Evolutionary conservation across 257 asterid species (phyloP), one percentile per base, ranked within the genome.

Genomic region (Mitragyna speciosa): DNA sequence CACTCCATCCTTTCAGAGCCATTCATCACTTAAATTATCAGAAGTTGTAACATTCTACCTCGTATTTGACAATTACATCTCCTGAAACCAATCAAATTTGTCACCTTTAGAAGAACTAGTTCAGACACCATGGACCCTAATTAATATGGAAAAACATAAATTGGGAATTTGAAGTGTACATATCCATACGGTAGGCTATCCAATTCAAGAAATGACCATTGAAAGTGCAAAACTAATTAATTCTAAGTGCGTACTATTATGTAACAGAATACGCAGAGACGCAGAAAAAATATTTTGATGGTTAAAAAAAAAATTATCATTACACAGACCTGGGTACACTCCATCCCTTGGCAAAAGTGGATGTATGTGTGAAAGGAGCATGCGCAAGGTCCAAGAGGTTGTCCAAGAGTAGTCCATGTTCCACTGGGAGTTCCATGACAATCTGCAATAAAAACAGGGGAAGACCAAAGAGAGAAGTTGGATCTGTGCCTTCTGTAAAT

Each of bases 301-400:
- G 14, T 20, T 39, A 43, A 6, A 24, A 41, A 59, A 36, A 36
- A 2, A 1, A 1, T 36, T 36, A 36, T 36, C 41, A 36, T 4
- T 36, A 2, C 70, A 73, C 81, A 65, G 71, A 93, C 97, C 95
- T 95, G 47, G 99, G 99, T 70, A 95, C 93, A 68, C 89, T 89
- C 99, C 99, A 95, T 72, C 99, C 99, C 88, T 95, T 95, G 49
- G 99, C 98, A 78, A 95, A 95, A 3, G 99, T 95, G 36, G 99
- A 95, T 45, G 99, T 92, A 81, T 95, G 99, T 11, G 97, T 93
- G 83, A 95, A 95, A 73, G 98, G 99, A 63, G 99, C 99, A 83
- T 95, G 99, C 79, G 99, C 98, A 76, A 95, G 95, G 89, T 95
- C 99, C 90, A 95, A 86, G 81, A 95, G 96, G 87, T 95, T 95